phyloP scores from a whole-genome alignment of 257 asterid genomes.

The Jaltomata sinuosa region DNA sequence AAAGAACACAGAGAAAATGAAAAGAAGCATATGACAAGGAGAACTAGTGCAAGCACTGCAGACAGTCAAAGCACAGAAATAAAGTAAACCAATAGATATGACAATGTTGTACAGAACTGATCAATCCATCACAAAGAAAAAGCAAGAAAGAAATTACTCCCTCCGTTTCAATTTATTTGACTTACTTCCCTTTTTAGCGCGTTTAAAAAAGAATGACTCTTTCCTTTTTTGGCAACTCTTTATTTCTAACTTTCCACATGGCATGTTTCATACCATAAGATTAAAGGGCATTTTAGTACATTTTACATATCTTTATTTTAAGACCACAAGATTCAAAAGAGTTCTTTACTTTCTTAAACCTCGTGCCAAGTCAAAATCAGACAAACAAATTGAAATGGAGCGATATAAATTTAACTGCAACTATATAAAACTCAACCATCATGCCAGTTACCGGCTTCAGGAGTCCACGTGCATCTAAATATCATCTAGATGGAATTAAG shows the following conservation, averaged over 20 bases:
- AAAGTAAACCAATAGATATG: background rate
- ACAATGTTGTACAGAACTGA: background rate
- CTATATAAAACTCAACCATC: background rate
- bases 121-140: background rate
- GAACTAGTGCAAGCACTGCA: background rate
- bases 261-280: no score
- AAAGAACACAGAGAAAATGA: background rate
- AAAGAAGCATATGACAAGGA: background rate
- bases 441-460: background rate
- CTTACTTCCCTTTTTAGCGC: no score
- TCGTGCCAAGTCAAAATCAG: no score
- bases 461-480: background rate
- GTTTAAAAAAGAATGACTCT: no score
- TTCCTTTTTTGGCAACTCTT: no score
- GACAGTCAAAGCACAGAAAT: background rate
- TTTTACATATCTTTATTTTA: no score
- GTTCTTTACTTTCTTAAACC: no score
- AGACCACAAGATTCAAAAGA: no score
- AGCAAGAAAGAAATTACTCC: background rate
- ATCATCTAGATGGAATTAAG: background rate
- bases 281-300: no score
- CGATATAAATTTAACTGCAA: background rate
- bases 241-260: no score
- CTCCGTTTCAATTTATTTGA: no score
- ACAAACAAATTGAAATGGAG: no score